A percentile compares a stretch with the other conserved stretches of the same genome.
Conservation (phyloP, 331 rosid genomes). For the Malus hybrid region DNA sequence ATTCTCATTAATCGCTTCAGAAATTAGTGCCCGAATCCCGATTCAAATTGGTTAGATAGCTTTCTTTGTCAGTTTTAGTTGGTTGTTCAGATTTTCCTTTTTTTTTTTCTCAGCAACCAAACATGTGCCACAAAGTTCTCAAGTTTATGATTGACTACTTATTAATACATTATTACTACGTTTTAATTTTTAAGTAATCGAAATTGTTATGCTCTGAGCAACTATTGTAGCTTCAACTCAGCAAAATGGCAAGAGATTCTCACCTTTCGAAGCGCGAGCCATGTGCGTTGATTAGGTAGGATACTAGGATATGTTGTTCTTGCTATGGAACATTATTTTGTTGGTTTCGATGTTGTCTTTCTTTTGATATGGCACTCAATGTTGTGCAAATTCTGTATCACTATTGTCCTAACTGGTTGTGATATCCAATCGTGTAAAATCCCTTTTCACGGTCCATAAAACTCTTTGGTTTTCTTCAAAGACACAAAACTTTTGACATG, state of each 20-base stretch:
- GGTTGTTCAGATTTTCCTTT: neutral
- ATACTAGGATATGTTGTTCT: neutral
- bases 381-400: no score
- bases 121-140: neutral
- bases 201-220: slow-evolving; percentile 14
- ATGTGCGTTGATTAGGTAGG: slow-evolving; percentile 56
- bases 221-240: slow-evolving; percentile 47
- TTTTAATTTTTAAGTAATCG: neutral
- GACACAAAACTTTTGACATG: no score
- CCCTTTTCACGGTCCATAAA: no score
- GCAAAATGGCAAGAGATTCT: slow-evolving; percentile 59
- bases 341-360: no score
- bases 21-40: slow-evolving; percentile 43
- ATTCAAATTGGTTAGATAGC: slow-evolving; percentile 39
- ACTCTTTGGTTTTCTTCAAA: no score
- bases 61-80: neutral
- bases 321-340: neutral
- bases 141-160: neutral
- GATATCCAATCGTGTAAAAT: no score
- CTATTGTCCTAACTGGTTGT: no score
- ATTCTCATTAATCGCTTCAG: slow-evolving; percentile 58
- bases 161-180: no score
- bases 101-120: neutral
- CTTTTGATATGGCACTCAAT: no score
- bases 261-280: slow-evolving; percentile 45